These are phyloP conservation scores for Microbotryum intermedium DNA, from an alignment of 1,284 basidiomycete genomes.

Conservation along the genomic window DNA sequence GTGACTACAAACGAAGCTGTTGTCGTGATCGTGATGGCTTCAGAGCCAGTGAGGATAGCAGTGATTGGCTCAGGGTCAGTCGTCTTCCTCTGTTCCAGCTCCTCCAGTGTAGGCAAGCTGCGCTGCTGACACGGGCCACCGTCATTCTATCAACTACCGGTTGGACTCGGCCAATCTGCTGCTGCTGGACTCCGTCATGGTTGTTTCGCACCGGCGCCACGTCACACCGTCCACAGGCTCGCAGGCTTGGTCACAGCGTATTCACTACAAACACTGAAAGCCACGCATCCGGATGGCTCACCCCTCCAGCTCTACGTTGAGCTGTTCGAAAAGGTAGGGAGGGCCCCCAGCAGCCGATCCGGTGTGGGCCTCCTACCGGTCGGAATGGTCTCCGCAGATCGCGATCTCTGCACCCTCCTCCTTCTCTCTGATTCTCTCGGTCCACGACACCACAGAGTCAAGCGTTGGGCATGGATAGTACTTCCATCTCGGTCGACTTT, in stretches of 20 bases:
- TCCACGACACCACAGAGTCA: slow-evolving; percentile 4
- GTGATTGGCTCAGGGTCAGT: slow-evolving; percentile 24
- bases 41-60: slow-evolving; percentile 8
- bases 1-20: too few species aligned
- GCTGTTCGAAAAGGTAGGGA: slow-evolving; percentile 59
- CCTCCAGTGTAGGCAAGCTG: not conserved
- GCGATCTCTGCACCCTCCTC: not conserved
- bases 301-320: slow-evolving; percentile 55
- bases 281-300: slow-evolving; percentile 29
- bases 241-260: slow-evolving; percentile 62
- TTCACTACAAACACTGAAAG: slow-evolving; percentile 43
- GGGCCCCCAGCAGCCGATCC: not conserved
- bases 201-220: not conserved
- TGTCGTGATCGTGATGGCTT: too few species aligned
- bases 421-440: not conserved
- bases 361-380: not conserved
- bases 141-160: not conserved
- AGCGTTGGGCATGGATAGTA: slow-evolving; percentile 22
- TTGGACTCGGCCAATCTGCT: not conserved
- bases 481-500: slow-evolving; percentile 11
- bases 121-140: not conserved
- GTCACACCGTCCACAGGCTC: slow-evolving; percentile 40
- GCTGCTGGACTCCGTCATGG: not conserved
- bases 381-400: not conserved
- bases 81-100: not conserved